Conservation (phyloP, 2,329 filamentous ascomycete genomes). For the Colletotrichum aenigma region DNA sequence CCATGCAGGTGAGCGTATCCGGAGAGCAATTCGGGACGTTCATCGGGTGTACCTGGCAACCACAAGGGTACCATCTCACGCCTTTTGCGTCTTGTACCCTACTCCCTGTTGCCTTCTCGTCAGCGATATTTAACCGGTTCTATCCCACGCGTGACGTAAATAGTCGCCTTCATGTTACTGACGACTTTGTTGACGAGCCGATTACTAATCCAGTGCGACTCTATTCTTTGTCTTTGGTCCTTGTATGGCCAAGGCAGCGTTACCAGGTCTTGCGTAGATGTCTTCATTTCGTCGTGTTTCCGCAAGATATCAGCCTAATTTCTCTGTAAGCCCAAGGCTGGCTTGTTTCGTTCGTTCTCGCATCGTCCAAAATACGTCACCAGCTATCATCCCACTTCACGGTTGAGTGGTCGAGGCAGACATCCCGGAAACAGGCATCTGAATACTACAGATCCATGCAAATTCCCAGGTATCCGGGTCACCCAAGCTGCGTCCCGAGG, state of each 20-base stretch:
- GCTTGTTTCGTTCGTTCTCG: not conserved
- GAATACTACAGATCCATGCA: not conserved
- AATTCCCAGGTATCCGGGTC: not conserved
- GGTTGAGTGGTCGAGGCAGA: not conserved
- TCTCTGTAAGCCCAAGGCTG: accelerated
- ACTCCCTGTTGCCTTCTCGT: not conserved
- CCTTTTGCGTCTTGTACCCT: not conserved
- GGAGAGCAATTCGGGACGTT: not conserved
- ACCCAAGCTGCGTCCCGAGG: not conserved
- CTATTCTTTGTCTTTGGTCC: not conserved
- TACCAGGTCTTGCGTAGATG: not conserved
- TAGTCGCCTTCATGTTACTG: not conserved
- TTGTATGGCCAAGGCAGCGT: not conserved
- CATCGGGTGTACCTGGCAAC: not conserved
- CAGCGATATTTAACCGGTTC: not conserved
- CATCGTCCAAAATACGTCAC: not conserved
- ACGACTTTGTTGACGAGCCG: not conserved
- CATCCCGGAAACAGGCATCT: not conserved
- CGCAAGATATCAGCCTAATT: accelerated
- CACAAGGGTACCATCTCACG: not conserved
- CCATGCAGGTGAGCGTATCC: not conserved
- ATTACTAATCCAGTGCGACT: not conserved
- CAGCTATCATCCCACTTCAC: not conserved
- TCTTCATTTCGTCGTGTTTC: not conserved
- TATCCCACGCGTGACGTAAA: not conserved